Evolutionary conservation across 371 early-diverging fungal genomes (phyloP), one percentile per base, ranked within the genome.

Genomic region (Rhizopus delemar): DNA sequence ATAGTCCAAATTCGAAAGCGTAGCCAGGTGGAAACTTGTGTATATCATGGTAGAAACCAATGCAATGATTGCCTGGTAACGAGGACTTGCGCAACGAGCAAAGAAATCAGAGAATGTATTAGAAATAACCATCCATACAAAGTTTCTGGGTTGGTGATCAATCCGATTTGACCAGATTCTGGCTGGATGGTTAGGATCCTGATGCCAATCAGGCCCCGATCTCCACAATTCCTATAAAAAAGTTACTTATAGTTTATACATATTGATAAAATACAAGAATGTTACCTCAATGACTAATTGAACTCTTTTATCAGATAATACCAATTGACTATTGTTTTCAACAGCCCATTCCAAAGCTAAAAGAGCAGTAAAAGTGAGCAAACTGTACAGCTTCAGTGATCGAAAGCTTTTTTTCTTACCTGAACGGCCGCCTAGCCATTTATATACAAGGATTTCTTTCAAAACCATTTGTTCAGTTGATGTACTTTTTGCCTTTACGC

Each of bases 341-440:
- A 67, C 45, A 7, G 78, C 77, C 70, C 66, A 74, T 46, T 71
- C 66, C 54, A 77, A 32, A 29, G 74, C 77, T 75, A 62, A 16
- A 62, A 1, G n/a, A 12, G 33, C 9, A 15, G 32, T 46, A 1
- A 8, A 22, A 36, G 32, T 5, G 28, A 60, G 29, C 52, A 29
- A 57, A 12, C 13, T 4, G 8, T 31, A 41, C 6, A 45, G 5
- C 32, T 51, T 5, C 28, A 38, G 28, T 11, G 38, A 39, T 51
- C 22, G 8, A 22, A 22, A 22, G 8, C 12, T 39, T 39, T 46
- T 5, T 48, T 22, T 28, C 8, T 43, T 68, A 70, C 75, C 78
- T 38, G 73, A 78, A 6, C 58, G 68, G 13, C 56, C 60, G 35
- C 71, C 46, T 8, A 74, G 34, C 78, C 74, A 74, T 43, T 69